Percentiles rank a stretch among this genome's conserved stretches.
Conservation (phyloP, 495 filamentous ascomycete genomes). For the Stereocaulon alpinum region DNA sequence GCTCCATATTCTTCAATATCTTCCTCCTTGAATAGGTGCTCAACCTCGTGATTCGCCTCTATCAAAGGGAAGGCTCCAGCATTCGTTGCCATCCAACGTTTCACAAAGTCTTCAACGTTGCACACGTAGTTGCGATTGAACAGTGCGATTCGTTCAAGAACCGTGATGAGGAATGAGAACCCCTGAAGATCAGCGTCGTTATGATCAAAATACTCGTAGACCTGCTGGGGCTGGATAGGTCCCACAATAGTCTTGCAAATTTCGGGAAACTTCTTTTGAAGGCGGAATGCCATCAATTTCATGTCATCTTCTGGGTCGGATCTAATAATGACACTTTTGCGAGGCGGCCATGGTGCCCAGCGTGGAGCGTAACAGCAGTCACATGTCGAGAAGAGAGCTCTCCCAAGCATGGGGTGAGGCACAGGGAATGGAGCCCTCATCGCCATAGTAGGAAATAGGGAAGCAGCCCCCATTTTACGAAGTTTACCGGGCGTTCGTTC, state of each 20-base stretch:
- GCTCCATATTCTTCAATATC: conserved; percentile 17
- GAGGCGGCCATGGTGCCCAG: conserved; percentile 16
- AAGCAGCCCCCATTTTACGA: conserved; percentile 11
- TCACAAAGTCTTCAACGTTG: not conserved
- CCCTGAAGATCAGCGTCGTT: conserved; percentile 38
- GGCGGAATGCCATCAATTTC: conserved; percentile 17
- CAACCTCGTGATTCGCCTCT: conserved; percentile 1
- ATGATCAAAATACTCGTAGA: conserved; percentile 45
- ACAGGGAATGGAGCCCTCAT: not conserved
- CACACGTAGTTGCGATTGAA: conserved; percentile 5
- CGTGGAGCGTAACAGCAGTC: conserved; percentile 12
- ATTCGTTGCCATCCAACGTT: conserved; percentile 7
- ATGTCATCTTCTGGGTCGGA: conserved; percentile 26
- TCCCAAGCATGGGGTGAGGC: conserved; percentile 6
- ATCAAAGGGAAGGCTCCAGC: conserved; percentile 8
- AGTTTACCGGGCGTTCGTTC: conserved; percentile 13
- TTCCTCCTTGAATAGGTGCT: conserved; percentile 20
- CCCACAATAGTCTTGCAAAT: conserved; percentile 25
- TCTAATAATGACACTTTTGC: conserved; percentile 22
- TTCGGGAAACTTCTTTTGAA: conserved; percentile 26
- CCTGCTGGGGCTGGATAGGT: conserved; percentile 22
- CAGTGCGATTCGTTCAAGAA: conserved; percentile 16
- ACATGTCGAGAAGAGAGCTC: conserved; percentile 28
- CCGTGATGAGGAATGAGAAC: conserved; percentile 32
- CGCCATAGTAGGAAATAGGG: no score